Evolutionary conservation across 495 filamentous ascomycete genomes (phyloP), one percentile per base, ranked within the genome.

Genomic region (Podospora didyma): DNA sequence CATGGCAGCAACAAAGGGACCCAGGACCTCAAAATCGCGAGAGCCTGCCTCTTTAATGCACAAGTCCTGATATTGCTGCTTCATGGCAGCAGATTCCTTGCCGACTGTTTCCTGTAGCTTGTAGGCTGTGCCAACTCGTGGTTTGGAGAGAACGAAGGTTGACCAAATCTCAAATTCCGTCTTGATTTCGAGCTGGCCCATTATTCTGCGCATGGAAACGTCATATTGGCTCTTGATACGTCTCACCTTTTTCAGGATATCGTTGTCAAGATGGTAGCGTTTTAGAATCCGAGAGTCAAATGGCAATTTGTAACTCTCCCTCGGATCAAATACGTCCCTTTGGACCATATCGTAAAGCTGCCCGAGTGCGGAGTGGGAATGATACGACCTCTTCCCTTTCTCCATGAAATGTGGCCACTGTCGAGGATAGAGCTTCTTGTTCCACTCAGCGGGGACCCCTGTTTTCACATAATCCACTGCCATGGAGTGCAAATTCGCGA

Each of bases 391-490:
- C 20, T 75, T 48, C 12, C 73, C 75, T 62, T 88, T 92, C 57
- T 95, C 89, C 88, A 96, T 96, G 62, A 95, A 98, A 64, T 98
- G 94, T 0, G 94, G 94, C 78, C 84, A 96, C 47, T 67, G 70
- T 2, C 54, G 70, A 0, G 87, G 83, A 10, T 79, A 73, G 1
- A 95, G 74, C 2, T 76, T 72, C 34, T 77, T 78, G 1, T 75
- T 73, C 80, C 96, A 87, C 3, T 75, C 60, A 2, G 92, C 93
- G 12, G 87, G 79, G 17, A 81, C 75, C 0, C 94, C 94, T n/a
- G 89, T 88, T 69, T 98, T 98, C 48, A 88, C 84, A 69, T 90
- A 97, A 62, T 98, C 94, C 2, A 98, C 94, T 0, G 94, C 93
- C 56, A 83, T 82, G 0, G 94, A 97, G 68, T 98, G 95, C 1